Percentiles rank a stretch among this genome's conserved stretches.
phyloP scores from a whole-genome alignment of 108 stramenopile species.

The Mayamaea pseudoterrestris region DNA sequence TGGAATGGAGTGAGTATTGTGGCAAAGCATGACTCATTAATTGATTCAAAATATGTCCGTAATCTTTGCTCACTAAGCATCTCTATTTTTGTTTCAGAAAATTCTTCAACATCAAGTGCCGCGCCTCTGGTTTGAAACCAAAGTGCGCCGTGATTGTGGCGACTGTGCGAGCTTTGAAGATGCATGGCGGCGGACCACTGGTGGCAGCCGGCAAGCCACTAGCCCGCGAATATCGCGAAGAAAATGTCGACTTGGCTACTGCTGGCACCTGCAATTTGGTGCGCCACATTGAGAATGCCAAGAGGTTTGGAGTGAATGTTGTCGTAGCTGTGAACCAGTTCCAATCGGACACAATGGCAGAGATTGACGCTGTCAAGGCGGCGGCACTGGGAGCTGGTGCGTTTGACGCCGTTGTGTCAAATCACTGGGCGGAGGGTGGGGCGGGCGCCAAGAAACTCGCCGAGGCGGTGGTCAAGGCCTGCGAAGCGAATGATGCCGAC shows the following conservation, averaged over 20 bases:
- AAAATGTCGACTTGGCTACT: slow-evolving; percentile 63
- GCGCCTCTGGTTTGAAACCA: slow-evolving; percentile 80
- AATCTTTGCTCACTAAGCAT: slow-evolving; percentile 3
- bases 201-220: slow-evolving; percentile 87
- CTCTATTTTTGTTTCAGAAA: no score
- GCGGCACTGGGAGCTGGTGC: slow-evolving; percentile 81
- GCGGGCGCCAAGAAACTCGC: slow-evolving; percentile 90
- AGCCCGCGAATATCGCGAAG: slow-evolving; percentile 65
- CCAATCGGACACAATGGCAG: slow-evolving; percentile 83
- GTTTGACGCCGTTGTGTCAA: slow-evolving; percentile 82
- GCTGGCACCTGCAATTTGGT: slow-evolving; percentile 82
- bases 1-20: slow-evolving; percentile 15
- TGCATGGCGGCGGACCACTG: slow-evolving; percentile 97
- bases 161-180: slow-evolving; percentile 96
- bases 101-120: slow-evolving; percentile 99
- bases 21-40: no score
- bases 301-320: slow-evolving; percentile 91
- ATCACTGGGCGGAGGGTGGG: slow-evolving; percentile 97
- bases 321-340: slow-evolving; percentile 94
- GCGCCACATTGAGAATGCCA: slow-evolving; percentile 89
- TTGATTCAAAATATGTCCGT: neutral
- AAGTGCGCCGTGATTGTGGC: slow-evolving; percentile 95
- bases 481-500: slow-evolving; percentile 37
- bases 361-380: slow-evolving; percentile 82
- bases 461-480: slow-evolving; percentile 78